Base-by-base conservation (phyloP, 139 green algal genomes). In the Chlamydomonas eustigma region DNA sequence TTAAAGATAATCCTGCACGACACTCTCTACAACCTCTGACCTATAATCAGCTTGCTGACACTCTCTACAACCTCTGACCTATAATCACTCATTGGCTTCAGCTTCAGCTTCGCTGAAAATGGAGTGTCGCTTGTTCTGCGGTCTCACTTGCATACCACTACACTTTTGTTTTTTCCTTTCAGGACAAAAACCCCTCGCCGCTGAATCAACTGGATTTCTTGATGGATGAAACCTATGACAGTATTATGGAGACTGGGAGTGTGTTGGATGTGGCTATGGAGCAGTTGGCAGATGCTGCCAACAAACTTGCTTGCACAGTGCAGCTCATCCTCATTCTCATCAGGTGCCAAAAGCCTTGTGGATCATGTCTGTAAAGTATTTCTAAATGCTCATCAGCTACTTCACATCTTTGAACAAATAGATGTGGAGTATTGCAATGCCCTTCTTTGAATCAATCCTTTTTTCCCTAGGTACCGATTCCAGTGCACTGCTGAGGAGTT, bases 131-230 rank as follows among this genome's bases (percentile, higher is more conserved):
- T n/a, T n/a, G n/a, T n/a, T n/a, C n/a, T n/a, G n/a, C n/a, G n/a
- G n/a, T n/a, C n/a, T n/a, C n/a, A n/a, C n/a, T n/a, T n/a, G n/a
- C n/a, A n/a, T 36, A 8, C 58, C n/a, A 5, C 33, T 8, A 32
- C 58, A 5, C 58, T 69, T 5, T 8, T 30, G 8, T 69, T n/a
- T 30, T 5, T n/a, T 30, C n/a, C 58, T 22, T 12, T 69, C 76
- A 90, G 86, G 89, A 93, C 80, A 84, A 85, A 72, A 89, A 82
- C 58, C 86, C 89, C 2, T 74, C 78, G 2, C 74, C 86, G 0
- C 84, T 93, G 1, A 84, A 78, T 34, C 76, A 92, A 51, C 80
- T 93, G 75, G 89, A 92, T 71, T 36, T 78, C 73, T 65, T 93
- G 38, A 77, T 93, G 79, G 83, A 86, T 66, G 85, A 88, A 51